These are phyloP conservation scores for Erysiphe neolycopersici DNA, from an alignment of 2,329 filamentous ascomycete genomes.

Conservation along the genomic window DNA sequence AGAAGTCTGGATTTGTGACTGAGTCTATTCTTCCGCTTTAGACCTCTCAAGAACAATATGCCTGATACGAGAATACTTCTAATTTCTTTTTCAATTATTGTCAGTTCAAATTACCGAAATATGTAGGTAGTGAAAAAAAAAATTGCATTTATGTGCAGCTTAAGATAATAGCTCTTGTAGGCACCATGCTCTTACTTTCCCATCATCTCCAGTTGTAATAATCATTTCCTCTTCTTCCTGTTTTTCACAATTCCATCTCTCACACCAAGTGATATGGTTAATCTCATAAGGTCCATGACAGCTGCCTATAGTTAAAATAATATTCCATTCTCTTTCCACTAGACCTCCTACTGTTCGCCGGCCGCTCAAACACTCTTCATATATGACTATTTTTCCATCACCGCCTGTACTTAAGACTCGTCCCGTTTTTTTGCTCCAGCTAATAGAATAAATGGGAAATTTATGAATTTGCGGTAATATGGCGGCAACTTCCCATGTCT, in stretches of 20 bases:
- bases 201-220: conserved; percentile 79
- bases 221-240: conserved; percentile 55
- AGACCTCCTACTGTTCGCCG: conserved; percentile 9
- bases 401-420: conserved; percentile 70
- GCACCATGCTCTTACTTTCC: conserved; percentile 61
- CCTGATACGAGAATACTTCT: no score
- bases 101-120: no score
- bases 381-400: conserved; percentile 59
- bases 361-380: conserved; percentile 28
- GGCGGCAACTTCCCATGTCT: conserved; percentile 60
- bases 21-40: no score
- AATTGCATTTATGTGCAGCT: no score
- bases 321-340: conserved; percentile 33
- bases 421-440: conserved; percentile 58
- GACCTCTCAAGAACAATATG: no score
- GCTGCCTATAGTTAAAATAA: conserved; percentile 40
- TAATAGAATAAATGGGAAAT: conserved; percentile 56
- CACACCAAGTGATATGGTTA: conserved; percentile 78
- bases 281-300: conserved; percentile 85
- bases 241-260: conserved; percentile 39
- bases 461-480: conserved; percentile 52
- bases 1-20: no score
- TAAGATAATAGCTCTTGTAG: conserved; percentile 14
- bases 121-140: no score
- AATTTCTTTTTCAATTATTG: no score